Evolutionary conservation across 2,329 filamentous ascomycete species (phyloP), one percentile per base, ranked within the genome.

Genomic region (Ophiostoma sp.): DNA sequence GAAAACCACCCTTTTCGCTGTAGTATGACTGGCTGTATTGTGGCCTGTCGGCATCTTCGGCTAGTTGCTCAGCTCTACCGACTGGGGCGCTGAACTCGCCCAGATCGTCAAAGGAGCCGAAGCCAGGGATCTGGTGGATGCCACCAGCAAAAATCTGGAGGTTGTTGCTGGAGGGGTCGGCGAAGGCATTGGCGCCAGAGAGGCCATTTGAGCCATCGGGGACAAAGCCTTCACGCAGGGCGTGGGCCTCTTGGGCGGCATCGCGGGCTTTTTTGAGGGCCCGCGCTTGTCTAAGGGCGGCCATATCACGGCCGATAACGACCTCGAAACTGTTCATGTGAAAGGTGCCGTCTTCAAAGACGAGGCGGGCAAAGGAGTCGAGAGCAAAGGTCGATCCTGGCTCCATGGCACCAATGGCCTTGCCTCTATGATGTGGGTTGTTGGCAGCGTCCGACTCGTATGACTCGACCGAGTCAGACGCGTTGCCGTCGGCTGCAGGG

Each of bases 311-410:
- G 67, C 89, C 90, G 41, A 93, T 85, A 68, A 90, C 85, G 73
- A 93, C 84, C 66, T 85, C 83, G 73, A 88, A 89, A 1, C 89
- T 92, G 66, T 87, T 91, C 87, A 93, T 90, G 77, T 91, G 90
- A 76, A 91, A 93, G 68, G 87, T 84, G 75, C 89, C 89, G 79
- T 93, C 90, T 72, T 85, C 83, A 75, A 93, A 93, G 73, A 88
- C 85, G 70, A 93, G 80, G 66, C 82, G 80, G 60, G 84, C 84
- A 75, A 85, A 87, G 3, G 84, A 85, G 73, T 86, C 82, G 14
- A 87, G 63, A 12, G 42, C 42, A 38, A 64, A 27, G 2, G 63
- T 64, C 18, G 41, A 36, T 9, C 18, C 63, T n/a, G 41, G 41
- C 63, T 64, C 41, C 41, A 47, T 36, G 63, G 41, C 63, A 36